A percentile compares a stretch with the other conserved stretches of the same genome.
Conservation (phyloP, 306 rosid genomes). For the Clitoria ternatea region DNA sequence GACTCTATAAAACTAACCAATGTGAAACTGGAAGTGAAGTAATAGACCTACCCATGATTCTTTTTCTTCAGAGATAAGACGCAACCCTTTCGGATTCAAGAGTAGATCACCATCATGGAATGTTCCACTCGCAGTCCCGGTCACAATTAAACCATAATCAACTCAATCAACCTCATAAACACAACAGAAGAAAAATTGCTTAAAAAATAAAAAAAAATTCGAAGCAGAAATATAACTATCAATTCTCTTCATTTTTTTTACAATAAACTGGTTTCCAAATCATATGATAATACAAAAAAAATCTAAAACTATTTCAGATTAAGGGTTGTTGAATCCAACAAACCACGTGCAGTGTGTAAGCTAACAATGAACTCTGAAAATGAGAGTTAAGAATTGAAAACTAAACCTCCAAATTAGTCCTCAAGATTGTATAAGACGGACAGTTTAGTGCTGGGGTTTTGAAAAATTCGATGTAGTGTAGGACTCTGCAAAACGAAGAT, state of each 20-base stretch:
- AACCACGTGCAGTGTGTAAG: neutral
- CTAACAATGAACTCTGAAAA: neutral
- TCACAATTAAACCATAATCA: neutral
- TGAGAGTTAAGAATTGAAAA: no score
- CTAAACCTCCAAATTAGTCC: no score
- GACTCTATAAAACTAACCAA: neutral
- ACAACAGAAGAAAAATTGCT: neutral
- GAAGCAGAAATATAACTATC: neutral
- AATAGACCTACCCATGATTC: constrained; percentile 48
- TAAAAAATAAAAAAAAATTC: no score
- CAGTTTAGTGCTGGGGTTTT: no score
- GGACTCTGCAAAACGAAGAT: no score
- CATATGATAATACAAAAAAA: neutral
- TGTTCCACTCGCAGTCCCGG: constrained; percentile 70
- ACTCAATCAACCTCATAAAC: constrained; percentile 19
- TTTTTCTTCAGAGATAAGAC: constrained; percentile 77
- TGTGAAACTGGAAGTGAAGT: neutral
- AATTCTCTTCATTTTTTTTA: no score
- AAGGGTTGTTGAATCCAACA: no score
- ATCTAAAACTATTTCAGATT: neutral
- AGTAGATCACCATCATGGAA: constrained; percentile 92
- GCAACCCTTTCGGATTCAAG: constrained; percentile 78
- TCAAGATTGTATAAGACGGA: no score
- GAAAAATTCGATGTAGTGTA: no score
- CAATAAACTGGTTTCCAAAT: neutral